Percentiles rank a stretch among this genome's conserved stretches.
phyloP scores from a whole-genome alignment of 805 yeast species.

The Kodamaea restingae region DNA sequence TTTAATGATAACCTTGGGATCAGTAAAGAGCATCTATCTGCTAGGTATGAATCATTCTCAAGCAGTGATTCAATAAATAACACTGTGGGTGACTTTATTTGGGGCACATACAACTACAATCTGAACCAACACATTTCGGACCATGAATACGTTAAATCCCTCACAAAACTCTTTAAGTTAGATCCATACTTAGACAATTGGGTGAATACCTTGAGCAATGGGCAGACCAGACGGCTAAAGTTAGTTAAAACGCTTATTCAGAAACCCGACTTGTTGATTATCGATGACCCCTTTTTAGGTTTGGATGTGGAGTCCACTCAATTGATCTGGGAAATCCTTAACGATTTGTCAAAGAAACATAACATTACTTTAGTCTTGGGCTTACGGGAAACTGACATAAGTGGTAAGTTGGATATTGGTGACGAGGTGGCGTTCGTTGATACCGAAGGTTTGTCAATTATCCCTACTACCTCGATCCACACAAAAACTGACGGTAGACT shows the following conservation, averaged over 20 bases:
- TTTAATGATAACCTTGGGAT: constrained; percentile 35
- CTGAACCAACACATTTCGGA: constrained; percentile 24
- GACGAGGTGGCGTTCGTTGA: constrained; percentile 54
- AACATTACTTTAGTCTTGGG: constrained; percentile 68
- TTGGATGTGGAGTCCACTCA: constrained; percentile 71
- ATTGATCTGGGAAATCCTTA: constrained; percentile 44
- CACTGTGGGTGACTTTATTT: constrained; percentile 41
- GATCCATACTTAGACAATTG: constrained; percentile 61
- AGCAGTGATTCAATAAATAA: constrained; percentile 7
- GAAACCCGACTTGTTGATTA: constrained; percentile 60
- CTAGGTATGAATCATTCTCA: constrained; percentile 76
- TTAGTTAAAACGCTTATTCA: constrained; percentile 69
- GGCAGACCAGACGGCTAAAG: constrained; percentile 89
- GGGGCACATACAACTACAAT: constrained; percentile 52
- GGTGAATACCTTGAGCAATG: constrained; percentile 86
- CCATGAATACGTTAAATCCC: constrained; percentile 30
- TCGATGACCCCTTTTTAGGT: constrained; percentile 93
- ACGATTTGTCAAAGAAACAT: constrained; percentile 24
- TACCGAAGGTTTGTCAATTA: constrained; percentile 43
- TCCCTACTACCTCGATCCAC: neutral
- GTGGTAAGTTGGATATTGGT: constrained; percentile 32
- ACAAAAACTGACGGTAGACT: neutral
- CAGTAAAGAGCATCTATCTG: constrained; percentile 68
- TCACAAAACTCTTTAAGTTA: constrained; percentile 52
- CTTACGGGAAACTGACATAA: constrained; percentile 62